Base-by-base conservation (phyloP, 352 stramenopile species). In the Aphanomyces cochlioides region DNA sequence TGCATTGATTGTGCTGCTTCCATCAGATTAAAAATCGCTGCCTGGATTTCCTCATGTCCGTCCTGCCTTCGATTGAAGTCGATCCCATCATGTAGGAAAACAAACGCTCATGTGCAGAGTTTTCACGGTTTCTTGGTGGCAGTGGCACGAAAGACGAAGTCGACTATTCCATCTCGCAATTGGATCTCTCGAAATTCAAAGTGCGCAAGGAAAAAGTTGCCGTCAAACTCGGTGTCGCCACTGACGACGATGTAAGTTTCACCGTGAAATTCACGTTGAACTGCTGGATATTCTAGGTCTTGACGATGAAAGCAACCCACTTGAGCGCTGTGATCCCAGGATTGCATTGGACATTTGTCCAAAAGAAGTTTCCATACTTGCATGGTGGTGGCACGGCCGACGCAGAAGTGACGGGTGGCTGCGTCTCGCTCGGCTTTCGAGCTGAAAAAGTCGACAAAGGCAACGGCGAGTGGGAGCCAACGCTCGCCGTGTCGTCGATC, bases 321-420 rank as follows among this genome's bases (percentile, higher is more conserved):
- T 67, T 95, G 45, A 93, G 82, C 7, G 85, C 85, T 7, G 56
- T 92, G 8, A 83, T 95, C n/a, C 85, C 92, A 43, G 81, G 83
- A 1, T 90, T 95, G 48, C 68, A 95, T 56, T 95, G 87, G 87
- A 95, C 85, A 7, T 95, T 95, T 74, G 78, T 83, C 19, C 87
- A 95, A 53, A 93, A 91, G 64, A 85, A 84, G 47, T 95, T 95
- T 50, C 87, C 87, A n/a, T 95, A 93, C 59, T 67, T 90, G n/a
- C 86, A 95, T 43, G 87, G 87, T 4, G 84, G 84, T 7, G 87
- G 87, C 0, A 67, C 89, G 36, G 87, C 87, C 0, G 85, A 95
- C 73, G 87, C 87, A 38, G 81, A 80, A 13, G 73, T 95, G 8
- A 85, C 64, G 17, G 87, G 87, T 28, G 87, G 87, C 12, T 74